Conservation (phyloP, 331 rosid species). For the Ulmus americana region DNA sequence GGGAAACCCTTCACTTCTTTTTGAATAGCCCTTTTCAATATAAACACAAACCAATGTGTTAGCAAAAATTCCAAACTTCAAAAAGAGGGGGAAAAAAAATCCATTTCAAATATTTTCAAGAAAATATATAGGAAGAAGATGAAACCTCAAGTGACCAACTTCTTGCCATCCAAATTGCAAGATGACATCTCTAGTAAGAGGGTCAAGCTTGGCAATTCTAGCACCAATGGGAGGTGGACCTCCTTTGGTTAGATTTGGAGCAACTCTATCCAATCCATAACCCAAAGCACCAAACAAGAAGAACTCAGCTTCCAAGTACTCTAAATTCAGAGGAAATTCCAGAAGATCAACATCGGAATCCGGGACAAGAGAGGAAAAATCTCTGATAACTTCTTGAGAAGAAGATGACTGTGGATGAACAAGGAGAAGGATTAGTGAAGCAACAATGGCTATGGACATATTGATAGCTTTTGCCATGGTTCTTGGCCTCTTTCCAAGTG, state of each 20-base stretch:
- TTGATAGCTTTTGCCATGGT: constrained; percentile 9
- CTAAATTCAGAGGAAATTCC: constrained; percentile 69
- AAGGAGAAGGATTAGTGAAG: constrained; percentile 18
- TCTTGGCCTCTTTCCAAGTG: constrained; percentile 3
- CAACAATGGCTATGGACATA: constrained; percentile 8
- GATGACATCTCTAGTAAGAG: constrained; percentile 35
- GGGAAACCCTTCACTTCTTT: constrained; percentile 43
- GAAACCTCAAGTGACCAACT: constrained; percentile 75
- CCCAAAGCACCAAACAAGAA: constrained; percentile 59
- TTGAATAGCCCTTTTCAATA: constrained; percentile 28
- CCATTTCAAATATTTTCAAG: no score
- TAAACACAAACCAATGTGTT: no score
- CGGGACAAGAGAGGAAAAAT: background rate
- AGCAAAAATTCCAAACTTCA: no score
- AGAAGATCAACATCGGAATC: constrained; percentile 44
- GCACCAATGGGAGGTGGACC: constrained; percentile 75
- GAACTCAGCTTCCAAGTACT: constrained; percentile 77
- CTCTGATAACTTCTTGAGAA: background rate
- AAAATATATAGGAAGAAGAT: background rate
- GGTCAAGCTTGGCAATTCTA: constrained; percentile 34
- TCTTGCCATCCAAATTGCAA: constrained; percentile 73
- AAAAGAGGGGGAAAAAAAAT: no score
- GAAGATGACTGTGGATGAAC: constrained; percentile 18
- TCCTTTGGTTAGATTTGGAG: constrained; percentile 44
- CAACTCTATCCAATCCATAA: constrained; percentile 50